Percentiles rank a stretch among this genome's conserved stretches.
These are phyloP conservation scores for Flueggea neowawraea DNA, from an alignment of 441 rosid genomes.

Conservation along the genomic window DNA sequence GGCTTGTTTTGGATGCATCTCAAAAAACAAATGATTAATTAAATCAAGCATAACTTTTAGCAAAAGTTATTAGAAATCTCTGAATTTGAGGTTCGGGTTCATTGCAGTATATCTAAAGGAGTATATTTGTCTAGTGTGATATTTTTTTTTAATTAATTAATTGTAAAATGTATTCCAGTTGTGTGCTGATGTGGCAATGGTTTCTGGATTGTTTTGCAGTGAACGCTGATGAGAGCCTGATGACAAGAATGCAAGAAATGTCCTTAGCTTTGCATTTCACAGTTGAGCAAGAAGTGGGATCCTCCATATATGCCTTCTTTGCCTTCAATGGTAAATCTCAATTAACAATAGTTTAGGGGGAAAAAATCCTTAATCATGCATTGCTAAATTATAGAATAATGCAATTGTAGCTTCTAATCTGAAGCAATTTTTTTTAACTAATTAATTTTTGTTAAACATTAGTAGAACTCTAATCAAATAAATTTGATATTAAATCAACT, in stretches of 20 bases:
- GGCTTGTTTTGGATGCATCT: no score
- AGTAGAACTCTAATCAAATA: no score
- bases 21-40: no score
- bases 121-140: not conserved
- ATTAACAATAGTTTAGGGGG: no score
- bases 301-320: constrained; percentile 84
- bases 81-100: constrained; percentile 1
- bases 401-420: no score
- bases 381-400: no score
- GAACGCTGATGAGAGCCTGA: constrained; percentile 81
- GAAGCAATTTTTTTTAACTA: no score
- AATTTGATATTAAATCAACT: no score
- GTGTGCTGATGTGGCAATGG: not conserved
- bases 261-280: constrained; percentile 84
- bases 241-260: constrained; percentile 99
- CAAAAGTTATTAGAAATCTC: no score
- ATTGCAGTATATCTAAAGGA: not conserved
- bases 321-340: constrained; percentile 77
- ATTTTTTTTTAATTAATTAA: not conserved
- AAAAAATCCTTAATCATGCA: no score
- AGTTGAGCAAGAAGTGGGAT: constrained; percentile 97
- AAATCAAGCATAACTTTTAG: no score
- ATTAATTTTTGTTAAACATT: no score
- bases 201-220: constrained; percentile 35
- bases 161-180: not conserved